Base-by-base conservation (phyloP, 345 rosid species). In the Laguncularia racemosa region DNA sequence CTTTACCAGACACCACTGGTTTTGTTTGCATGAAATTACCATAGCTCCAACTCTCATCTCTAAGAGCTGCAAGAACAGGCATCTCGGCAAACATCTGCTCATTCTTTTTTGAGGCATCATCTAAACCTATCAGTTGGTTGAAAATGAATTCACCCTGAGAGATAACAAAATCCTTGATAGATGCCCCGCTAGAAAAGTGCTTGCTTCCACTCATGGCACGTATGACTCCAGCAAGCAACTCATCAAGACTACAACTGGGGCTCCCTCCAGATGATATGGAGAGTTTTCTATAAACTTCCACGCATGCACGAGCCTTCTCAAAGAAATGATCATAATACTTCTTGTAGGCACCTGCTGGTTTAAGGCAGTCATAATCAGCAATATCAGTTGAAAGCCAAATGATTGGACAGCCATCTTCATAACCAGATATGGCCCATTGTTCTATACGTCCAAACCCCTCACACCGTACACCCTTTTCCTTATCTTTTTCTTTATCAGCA, bases 141-240 rank as follows among this genome's bases (percentile, higher is more conserved):
- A 78, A 77, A 40, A 87, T 77, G 52, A 87, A 87, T n/a, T 84
- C 82, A 3, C 91, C 95, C 40, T 84, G 91, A n/a, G 71, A 59
- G 52, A 82, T 23, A n/a, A 84, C 60, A 47, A 87, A 87, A 14
- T 87, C 80, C 45, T 59, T 71, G 50, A 84, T 67, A 0, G 72
- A 79, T 6, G 76, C 55, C 28, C 75, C 79, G 20, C 64, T 43
- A 46, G 77, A 49, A 59, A 87, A 84, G 62, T 44, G 52, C 75
- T 76, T 80, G 62, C 78, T 75, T 17, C 68, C 76, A 33, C 66
- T 70, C 82, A 84, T 76, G 10, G 86, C 69, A 46, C 89, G 84
- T 43, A 71, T 72, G 62, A 82, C 76, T 6, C 77, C 79, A 8
- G 83, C 86, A 18, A 84, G 73, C 84, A 84, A 64, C 59, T 82